Percentiles rank a stretch among this genome's conserved stretches.
These are phyloP conservation scores for Jasminum sambac DNA, from an alignment of 257 asterid genomes.

Conservation along the genomic window DNA sequence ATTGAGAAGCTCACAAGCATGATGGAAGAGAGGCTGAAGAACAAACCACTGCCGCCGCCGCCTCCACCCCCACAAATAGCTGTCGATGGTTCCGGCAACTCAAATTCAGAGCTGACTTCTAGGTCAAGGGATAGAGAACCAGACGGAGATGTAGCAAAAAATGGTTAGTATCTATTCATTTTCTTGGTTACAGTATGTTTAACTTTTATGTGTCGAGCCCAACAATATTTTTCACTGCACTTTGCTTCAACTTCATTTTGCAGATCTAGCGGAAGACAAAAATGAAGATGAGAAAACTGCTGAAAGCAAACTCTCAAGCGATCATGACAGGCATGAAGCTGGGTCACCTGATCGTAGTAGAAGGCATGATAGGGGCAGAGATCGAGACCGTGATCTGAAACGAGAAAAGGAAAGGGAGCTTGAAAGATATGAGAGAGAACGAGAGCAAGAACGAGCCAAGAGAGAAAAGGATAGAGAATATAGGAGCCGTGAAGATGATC, in stretches of 20 bases:
- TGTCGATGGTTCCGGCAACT: constrained; percentile 53
- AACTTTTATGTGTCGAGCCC: constrained; percentile 7
- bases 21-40: constrained; percentile 90
- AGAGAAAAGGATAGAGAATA: constrained; percentile 94
- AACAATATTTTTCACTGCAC: constrained; percentile 15
- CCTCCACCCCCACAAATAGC: constrained; percentile 56
- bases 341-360: constrained; percentile 81
- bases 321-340: constrained; percentile 64
- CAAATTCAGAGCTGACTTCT: constrained; percentile 62
- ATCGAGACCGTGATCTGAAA: constrained; percentile 70
- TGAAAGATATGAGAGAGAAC: constrained; percentile 89
- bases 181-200: background rate
- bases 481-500: constrained; percentile 93
- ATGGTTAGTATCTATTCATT: constrained; percentile 32
- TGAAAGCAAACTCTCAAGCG: constrained; percentile 64
- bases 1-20: constrained; percentile 65
- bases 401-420: constrained; percentile 90
- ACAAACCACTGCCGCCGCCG: constrained; percentile 88
- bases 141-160: constrained; percentile 52
- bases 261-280: constrained; percentile 63
- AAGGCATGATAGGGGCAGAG: constrained; percentile 79
- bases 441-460: constrained; percentile 93
- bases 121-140: constrained; percentile 66
- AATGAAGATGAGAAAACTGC: constrained; percentile 68
- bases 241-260: constrained; percentile 27